These are phyloP conservation scores for Diutina mesorugosa DNA, from an alignment of 1,139 yeast species.

Conservation along the genomic window DNA sequence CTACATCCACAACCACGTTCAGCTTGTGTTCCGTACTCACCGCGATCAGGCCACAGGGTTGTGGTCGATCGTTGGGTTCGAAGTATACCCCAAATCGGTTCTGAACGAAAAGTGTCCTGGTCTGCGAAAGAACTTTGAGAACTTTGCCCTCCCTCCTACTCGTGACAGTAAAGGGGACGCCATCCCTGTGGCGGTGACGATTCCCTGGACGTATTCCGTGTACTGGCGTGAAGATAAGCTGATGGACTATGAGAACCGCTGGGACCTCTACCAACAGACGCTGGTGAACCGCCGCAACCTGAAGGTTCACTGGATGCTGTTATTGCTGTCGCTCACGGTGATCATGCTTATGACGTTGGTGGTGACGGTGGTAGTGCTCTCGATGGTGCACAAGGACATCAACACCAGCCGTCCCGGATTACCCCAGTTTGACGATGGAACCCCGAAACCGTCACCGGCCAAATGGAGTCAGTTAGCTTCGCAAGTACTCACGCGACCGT, in stretches of 20 bases:
- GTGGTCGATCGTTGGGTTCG: constrained; percentile 74
- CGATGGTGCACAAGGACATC: constrained; percentile 33
- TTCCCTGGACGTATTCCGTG: constrained; percentile 77
- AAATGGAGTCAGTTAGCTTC: constrained; percentile 41
- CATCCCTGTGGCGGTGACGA: constrained; percentile 9
- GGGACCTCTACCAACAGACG: constrained; percentile 60
- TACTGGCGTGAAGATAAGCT: constrained; percentile 78
- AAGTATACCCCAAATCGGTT: constrained; percentile 79
- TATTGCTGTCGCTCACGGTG: constrained; percentile 52
- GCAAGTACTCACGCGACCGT: constrained; percentile 45
- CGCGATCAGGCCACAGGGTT: constrained; percentile 25
- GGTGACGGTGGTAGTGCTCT: constrained; percentile 49
- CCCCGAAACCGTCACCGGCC: constrained; percentile 5
- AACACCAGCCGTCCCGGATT: constrained; percentile 8
- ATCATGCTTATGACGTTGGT: constrained; percentile 44
- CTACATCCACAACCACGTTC: constrained; percentile 66
- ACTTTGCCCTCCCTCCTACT: constrained; percentile 29
- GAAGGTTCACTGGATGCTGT: constrained; percentile 60
- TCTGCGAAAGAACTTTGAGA: constrained; percentile 41
- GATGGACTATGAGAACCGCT: constrained; percentile 55
- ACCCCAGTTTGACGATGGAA: neutral
- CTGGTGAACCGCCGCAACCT: constrained; percentile 30
- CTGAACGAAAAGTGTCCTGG: constrained; percentile 60
- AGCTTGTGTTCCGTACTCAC: constrained; percentile 69
- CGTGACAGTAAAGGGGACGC: constrained; percentile 9